These are phyloP conservation scores for Myotisia sp. DNA, from an alignment of 2,329 filamentous ascomycete genomes.

Conservation along the genomic window DNA sequence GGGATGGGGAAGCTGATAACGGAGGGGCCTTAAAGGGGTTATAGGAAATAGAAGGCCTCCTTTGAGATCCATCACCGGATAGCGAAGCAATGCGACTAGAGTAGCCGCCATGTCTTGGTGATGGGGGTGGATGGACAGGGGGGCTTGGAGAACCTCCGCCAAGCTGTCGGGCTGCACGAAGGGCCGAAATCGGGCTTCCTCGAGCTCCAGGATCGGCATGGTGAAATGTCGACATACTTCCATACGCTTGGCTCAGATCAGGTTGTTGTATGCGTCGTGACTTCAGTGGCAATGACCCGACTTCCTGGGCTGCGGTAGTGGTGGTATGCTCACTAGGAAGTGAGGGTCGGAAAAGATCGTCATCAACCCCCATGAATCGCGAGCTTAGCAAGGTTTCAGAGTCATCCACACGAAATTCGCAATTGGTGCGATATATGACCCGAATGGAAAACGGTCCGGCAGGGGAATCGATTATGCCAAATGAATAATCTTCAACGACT, in stretches of 20 bases:
- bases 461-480: conserved; percentile 74
- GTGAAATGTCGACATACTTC: conserved; percentile 78
- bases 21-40: conserved; percentile 95
- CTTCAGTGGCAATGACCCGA: conserved; percentile 60
- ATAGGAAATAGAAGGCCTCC: conserved; percentile 75
- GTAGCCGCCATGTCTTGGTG: conserved; percentile 29
- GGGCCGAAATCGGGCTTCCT: conserved; percentile 72
- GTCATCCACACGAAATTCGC: conserved; percentile 81
- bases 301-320: conserved; percentile 32
- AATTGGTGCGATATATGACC: conserved; percentile 74
- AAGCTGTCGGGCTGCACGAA: conserved; percentile 52
- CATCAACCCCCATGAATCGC: conserved; percentile 81
- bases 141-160: conserved; percentile 35
- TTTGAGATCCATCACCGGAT: conserved; percentile 40
- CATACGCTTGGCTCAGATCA: conserved; percentile 68
- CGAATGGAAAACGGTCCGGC: conserved; percentile 69
- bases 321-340: conserved; percentile 38
- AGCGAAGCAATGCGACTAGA: conserved; percentile 37
- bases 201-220: conserved; percentile 59
- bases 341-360: conserved; percentile 72
- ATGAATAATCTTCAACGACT: conserved; percentile 60
- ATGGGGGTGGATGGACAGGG: conserved; percentile 35
- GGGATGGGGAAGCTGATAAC: conserved; percentile 64
- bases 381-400: conserved; percentile 83
- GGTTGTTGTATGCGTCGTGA: conserved; percentile 36